Evolutionary conservation across 768 basidiomycete genomes (phyloP), one percentile per base, ranked within the genome.

Genomic region (Fistulinella prunicolor): DNA sequence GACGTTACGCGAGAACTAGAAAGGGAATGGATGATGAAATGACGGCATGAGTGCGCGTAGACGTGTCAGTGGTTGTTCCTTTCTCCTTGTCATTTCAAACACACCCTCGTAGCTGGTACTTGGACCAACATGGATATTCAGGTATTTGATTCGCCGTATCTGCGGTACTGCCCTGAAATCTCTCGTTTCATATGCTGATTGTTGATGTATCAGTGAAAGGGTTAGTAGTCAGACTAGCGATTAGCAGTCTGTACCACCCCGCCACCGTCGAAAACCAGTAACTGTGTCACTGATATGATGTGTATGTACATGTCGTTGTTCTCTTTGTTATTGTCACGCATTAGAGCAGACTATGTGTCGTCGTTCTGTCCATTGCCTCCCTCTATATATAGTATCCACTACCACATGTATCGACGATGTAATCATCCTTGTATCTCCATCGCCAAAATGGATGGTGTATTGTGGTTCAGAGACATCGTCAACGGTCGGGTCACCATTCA

Each of bases 1-100:
- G 89, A 28, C 74, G 89, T 41, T 88, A 89, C 67, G 82, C 89
- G 57, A 70, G 76, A 57, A 63, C 75, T 65, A 79, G 77, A 67
- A 77, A 73, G 29, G 61, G 73, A 38, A 66, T 70, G 26, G 64
- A 65, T 38, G 69, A 71, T 14, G 68, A 68, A 37, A 50, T 66
- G 55, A 50, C 64, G 44, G 28, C 61, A 56, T 73, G 56, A 72
- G 29, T 40, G 47, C 16, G 35, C 38, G 35, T 51, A 51, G 49
- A 39, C 44, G 13, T 34, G 49, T 53, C 28, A 38, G 50, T 46
- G 47, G 37, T 26, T 52, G 13, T 42, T 55, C 46, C 40, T 49
- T 52, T 44, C 45, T 42, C 34, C 9, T 44, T 14, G 28, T 44
- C 19, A 43, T 42, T 43, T 41, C 34, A 26, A 42, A 42, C 36